Evolutionary conservation across 768 basidiomycete species (phyloP), one percentile per base, ranked within the genome.

Genomic region (Mycena latifolia): DNA sequence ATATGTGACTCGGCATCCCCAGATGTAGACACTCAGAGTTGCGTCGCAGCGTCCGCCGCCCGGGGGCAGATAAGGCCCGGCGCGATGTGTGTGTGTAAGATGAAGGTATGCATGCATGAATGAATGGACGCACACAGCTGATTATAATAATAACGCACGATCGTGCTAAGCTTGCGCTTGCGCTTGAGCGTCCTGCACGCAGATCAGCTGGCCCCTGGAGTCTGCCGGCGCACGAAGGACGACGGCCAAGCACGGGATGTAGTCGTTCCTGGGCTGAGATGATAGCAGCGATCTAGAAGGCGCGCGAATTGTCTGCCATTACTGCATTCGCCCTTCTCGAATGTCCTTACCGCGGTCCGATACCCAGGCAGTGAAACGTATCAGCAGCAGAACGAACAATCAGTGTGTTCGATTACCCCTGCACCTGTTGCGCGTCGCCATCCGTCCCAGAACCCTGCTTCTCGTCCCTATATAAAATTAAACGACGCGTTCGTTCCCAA

Each of bases 81-180:
- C 14, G 14, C 33, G 14, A 35, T 7, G 8, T 7, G 33, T 35
- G 33, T 35, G 33, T 14, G 33, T 6, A 35, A 35, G n/a, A n/a
- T n/a, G n/a, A 35, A 35, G 33, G 33, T 35, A 35, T 35, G 33
- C 33, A 35, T 35, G 41, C 31, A 27, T 24, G 31, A 14, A 33
- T 5, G 10, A 6, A 45, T 24, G 46, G 31, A 24, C n/a, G 55
- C 15, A 48, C 15, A 18, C 41, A 58, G 27, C 39, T n/a, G 18
- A 29, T 18, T n/a, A 14, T 33, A 17, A 20, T 29, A 50, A 29
- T 46, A 43, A 63, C 55, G 43, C 63, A 22, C 64, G 58, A 66
- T 66, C 65, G 58, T 66, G 53, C 18, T 61, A 58, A 66, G 65
- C 58, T 66, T 60, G 52, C 51, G 57, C 24, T 65, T 65, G 33